Conservation (phyloP, 306 rosid genomes). For the Castanea mollissima region DNA sequence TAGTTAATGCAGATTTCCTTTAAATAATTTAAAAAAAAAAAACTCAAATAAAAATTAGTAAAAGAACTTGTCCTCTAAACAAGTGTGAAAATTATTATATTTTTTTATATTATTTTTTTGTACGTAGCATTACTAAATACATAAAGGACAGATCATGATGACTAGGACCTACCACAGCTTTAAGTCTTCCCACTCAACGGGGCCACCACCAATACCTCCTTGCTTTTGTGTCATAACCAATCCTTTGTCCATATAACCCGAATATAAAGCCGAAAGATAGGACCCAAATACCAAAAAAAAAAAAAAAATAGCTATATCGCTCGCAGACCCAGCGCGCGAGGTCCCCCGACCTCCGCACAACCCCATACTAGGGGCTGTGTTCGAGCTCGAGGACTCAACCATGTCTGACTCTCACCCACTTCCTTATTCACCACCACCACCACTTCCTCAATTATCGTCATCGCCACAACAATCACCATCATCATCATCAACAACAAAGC, state of each 20-base stretch:
- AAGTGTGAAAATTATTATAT: no score
- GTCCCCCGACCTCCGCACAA: constrained; percentile 81
- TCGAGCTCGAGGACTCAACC: background rate
- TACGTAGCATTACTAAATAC: no score
- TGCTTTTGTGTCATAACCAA: constrained; percentile 1
- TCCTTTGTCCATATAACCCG: background rate
- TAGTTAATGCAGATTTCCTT: no score
- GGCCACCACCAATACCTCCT: constrained; percentile 19
- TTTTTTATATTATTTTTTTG: no score
- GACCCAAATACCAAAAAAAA: constrained; percentile 11
- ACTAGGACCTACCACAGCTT: constrained; percentile 54
- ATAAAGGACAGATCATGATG: constrained; percentile 31
- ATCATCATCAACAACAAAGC: background rate
- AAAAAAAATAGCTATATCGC: constrained; percentile 40
- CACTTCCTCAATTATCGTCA: background rate
- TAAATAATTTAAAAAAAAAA: no score
- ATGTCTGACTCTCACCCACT: constrained; percentile 37
- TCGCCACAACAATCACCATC: background rate
- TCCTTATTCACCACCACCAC: background rate
- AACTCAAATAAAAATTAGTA: no score
- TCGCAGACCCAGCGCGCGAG: constrained; percentile 58
- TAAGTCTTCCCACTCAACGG: background rate
- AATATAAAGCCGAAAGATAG: background rate
- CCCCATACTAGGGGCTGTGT: constrained; percentile 44
- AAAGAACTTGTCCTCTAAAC: no score